Conservation (phyloP, 2,329 filamentous ascomycete genomes). For the Talaromyces rugulosus region DNA sequence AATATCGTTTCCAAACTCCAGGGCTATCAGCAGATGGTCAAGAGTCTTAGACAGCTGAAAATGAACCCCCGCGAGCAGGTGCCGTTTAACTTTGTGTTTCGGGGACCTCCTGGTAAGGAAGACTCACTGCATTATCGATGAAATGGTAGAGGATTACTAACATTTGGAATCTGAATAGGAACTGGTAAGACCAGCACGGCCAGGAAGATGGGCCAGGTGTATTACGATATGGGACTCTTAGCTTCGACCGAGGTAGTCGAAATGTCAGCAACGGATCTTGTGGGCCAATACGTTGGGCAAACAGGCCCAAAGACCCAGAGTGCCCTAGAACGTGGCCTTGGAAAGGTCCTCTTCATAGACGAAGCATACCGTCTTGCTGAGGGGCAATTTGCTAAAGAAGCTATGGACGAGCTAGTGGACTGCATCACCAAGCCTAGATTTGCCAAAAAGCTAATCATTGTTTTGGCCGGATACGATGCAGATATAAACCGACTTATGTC, state of each 20-base stretch:
- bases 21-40: constrained; percentile 51
- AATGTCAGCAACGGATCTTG: constrained; percentile 63
- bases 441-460: constrained; percentile 58
- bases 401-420: constrained; percentile 51
- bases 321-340: constrained; percentile 58
- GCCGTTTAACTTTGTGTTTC: constrained; percentile 66
- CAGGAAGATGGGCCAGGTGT: constrained; percentile 67
- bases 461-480: constrained; percentile 64
- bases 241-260: constrained; percentile 58
- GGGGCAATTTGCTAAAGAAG: constrained; percentile 55
- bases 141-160: constrained; percentile 7
- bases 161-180: background rate
- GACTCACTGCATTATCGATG: constrained; percentile 3
- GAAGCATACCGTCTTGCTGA: constrained; percentile 65
- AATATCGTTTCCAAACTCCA: constrained; percentile 51
- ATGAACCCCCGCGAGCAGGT: constrained; percentile 57
- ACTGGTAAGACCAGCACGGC: constrained; percentile 73
- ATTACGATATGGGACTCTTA: constrained; percentile 70
- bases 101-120: constrained; percentile 57
- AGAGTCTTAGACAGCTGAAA: constrained; percentile 47
- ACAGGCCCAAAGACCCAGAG: constrained; percentile 64
- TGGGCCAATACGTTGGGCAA: constrained; percentile 66
- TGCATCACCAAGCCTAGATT: constrained; percentile 56
- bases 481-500: constrained; percentile 63
- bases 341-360: constrained; percentile 65